Percentiles rank a stretch among this genome's conserved stretches.
These are phyloP conservation scores for Firmiana major DNA, from an alignment of 345 rosid species.

Conservation along the genomic window DNA sequence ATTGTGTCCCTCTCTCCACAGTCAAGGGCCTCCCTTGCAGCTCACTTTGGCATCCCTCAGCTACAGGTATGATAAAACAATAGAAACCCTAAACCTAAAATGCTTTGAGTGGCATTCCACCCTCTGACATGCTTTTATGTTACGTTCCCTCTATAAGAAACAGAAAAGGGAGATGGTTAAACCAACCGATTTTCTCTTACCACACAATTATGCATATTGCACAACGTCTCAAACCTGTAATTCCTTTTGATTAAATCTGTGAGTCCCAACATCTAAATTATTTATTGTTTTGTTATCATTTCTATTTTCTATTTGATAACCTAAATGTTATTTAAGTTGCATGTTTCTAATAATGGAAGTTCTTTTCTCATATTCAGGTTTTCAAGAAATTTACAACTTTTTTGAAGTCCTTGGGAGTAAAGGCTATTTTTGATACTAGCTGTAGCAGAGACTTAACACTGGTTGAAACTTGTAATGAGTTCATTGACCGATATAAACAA, in stretches of 20 bases:
- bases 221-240: background rate
- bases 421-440: slow-evolving; percentile 83
- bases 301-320: background rate
- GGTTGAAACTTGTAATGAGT: slow-evolving; percentile 86
- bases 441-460: slow-evolving; percentile 76
- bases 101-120: background rate
- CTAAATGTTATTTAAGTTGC: background rate
- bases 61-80: slow-evolving; percentile 42
- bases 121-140: background rate
- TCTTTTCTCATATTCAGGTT: slow-evolving; percentile 40
- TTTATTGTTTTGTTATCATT: background rate
- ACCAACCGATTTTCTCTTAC: background rate
- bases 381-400: slow-evolving; percentile 77
- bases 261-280: background rate
- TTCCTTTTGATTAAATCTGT: background rate
- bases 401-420: slow-evolving; percentile 77
- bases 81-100: background rate
- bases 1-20: slow-evolving; percentile 77
- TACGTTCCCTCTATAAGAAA: background rate
- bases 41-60: slow-evolving; percentile 60
- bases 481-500: slow-evolving; percentile 58
- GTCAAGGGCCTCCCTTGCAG: slow-evolving; percentile 81
- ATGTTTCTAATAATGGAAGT: background rate
- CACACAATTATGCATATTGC: background rate
- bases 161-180: background rate